Conservation (phyloP, 257 asterid species). For the Solanum gandarillasii region DNA sequence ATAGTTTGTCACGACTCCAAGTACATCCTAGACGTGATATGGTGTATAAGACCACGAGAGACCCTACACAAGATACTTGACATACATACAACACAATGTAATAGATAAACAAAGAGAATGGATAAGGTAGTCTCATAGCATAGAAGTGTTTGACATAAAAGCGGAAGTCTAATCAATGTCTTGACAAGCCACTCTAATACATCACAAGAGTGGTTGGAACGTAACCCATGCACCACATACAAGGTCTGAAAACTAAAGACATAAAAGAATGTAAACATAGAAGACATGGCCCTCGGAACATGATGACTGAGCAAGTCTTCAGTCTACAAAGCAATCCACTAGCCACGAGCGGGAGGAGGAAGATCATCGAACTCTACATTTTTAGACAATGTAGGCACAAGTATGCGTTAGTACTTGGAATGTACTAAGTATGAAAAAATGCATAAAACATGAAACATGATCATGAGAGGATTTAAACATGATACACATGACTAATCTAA, state of each 20-base stretch:
- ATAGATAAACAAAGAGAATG: not conserved
- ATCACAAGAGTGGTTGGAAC: not conserved
- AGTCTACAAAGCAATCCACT: not conserved
- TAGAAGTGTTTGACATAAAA: not conserved
- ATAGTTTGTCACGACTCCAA: not conserved
- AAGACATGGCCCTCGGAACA: not conserved
- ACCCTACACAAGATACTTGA: not conserved
- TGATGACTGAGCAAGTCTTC: not conserved
- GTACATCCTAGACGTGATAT: not conserved
- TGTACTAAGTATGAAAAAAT: no score
- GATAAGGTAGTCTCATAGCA: not conserved
- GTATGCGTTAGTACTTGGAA: not conserved
- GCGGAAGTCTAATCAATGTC: not conserved
- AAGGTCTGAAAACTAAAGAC: not conserved
- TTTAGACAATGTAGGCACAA: not conserved
- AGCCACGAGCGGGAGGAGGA: not conserved
- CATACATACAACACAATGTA: not conserved
- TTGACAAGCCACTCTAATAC: not conserved
- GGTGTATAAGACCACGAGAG: not conserved
- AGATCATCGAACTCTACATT: not conserved
- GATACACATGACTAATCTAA: not conserved
- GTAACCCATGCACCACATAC: not conserved
- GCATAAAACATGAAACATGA: not conserved
- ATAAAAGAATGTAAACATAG: not conserved
- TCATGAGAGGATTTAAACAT: not conserved